Evolutionary conservation across 768 basidiomycete species (phyloP), one percentile per base, ranked within the genome.

Genomic region (Stropharia rugosoannulata): DNA sequence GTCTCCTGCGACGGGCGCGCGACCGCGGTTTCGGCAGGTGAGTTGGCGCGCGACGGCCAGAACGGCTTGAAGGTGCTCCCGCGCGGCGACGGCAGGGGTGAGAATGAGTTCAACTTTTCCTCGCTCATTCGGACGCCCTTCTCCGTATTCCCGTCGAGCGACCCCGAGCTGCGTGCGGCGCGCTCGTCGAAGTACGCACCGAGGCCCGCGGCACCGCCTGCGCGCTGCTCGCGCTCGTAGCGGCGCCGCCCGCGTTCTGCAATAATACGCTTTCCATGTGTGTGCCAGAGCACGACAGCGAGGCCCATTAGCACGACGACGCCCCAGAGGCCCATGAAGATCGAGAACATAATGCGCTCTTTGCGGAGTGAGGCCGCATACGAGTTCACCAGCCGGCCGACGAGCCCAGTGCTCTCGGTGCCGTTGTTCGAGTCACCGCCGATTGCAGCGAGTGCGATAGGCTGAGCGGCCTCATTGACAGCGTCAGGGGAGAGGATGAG

Each of bases 241-340:
- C 68, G 77, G 61, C 74, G 72, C 53, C 75, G 77, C 62, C 71
- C 75, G 58, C 77, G 75, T 36, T 68, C 71, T 64, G 84, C 81
- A 27, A 81, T 55, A 69, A 72, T 73, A 7, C 67, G 65, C 40
- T 72, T 77, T 25, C 79, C 83, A 65, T 82, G 85, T 3, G 87
- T 79, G 65, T 91, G 81, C 89, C 89, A 93, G 47, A 88, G 73
- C 41, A 94, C 73, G 63, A 92, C 72, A 55, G 65, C 66, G 27
- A 93, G 65, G 12, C 82, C 95, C 81, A 95, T 89, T 55, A 96
- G 64, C 27, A 94, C 85, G 43, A 97, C 91, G 37, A 93, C 39
- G 15, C 73, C 81, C 94, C 95, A 98, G 2, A 98, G 74, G 0
- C 73, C 87, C 61, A 96, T 78, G 74, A 97, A 93, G 60, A 95